These are phyloP conservation scores for Neurospora sp. DNA, from an alignment of 2,329 filamentous ascomycete genomes.

Conservation along the genomic window DNA sequence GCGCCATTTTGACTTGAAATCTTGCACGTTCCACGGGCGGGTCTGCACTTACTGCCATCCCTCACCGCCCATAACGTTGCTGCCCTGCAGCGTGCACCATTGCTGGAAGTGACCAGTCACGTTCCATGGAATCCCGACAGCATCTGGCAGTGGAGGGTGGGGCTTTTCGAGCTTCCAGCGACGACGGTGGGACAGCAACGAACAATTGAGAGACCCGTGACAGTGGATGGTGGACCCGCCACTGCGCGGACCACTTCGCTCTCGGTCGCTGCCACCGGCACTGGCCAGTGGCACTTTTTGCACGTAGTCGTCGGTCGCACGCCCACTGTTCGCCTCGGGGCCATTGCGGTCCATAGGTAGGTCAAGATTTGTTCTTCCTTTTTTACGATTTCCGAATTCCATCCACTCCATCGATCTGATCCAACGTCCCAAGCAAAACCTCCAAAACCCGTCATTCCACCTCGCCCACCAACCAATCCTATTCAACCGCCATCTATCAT, in stretches of 20 bases:
- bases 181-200: not conserved
- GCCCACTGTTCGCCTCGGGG: slow-evolving; percentile 10
- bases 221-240: slow-evolving; percentile 16
- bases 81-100: slow-evolving; percentile 1
- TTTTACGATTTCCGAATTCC: slow-evolving; percentile 12
- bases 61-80: slow-evolving; percentile 18
- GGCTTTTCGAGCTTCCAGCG: not conserved
- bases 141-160: not conserved
- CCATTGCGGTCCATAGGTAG: slow-evolving; percentile 10
- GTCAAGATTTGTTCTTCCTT: slow-evolving; percentile 16
- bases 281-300: not conserved
- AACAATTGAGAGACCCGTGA: slow-evolving; percentile 6
- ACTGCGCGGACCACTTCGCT: slow-evolving; percentile 1
- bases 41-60: slow-evolving; percentile 6
- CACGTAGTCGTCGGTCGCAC: not conserved
- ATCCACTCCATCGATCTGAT: not conserved
- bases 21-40: slow-evolving; percentile 7
- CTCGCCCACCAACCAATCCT: not conserved
- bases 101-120: slow-evolving; percentile 8
- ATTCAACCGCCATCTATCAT: not conserved
- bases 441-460: not conserved
- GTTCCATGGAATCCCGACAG: slow-evolving; percentile 5
- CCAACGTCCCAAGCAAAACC: not conserved
- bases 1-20: slow-evolving; percentile 7
- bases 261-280: not conserved